Base-by-base conservation (phyloP, 768 basidiomycete genomes). In the Phlebiopsis gigantea region DNA sequence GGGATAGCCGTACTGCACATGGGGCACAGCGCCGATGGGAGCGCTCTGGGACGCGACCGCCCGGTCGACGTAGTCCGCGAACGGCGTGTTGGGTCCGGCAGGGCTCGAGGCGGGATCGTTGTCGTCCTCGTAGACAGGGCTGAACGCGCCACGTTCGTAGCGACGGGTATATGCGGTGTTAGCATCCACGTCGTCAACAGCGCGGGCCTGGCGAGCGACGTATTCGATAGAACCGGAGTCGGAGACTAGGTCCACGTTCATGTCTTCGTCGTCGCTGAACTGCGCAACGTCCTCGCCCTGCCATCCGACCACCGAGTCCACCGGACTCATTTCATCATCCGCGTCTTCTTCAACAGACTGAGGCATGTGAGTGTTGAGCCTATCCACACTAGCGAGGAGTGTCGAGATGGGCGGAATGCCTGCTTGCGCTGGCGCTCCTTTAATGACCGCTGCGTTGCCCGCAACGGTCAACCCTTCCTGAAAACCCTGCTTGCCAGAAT, bases 401-500 rank as follows among this genome's bases (percentile, higher is more conserved):
- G 68, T 66, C 24, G 62, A 77, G 62, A 71, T 72, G 88, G 88
- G 88, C 86, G 87, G 86, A 84, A 84, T 79, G 77, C 85, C 84
- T 83, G 85, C 84, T 81, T 89, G 78, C 81, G 85, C 86, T 84
- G 75, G 85, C 72, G 79, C 68, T 83, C 88, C 88, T 88, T 90
- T 89, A 87, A 87, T 88, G 75, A 82, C 85, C 67, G 79, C 69
- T 75, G 85, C 85, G 88, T 87, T 81, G 69, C 69, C 83, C 85
- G 87, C 84, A 75, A 72, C 75, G 71, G 80, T 77, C 82, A 89
- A 89, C 87, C 87, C 87, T 72, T 70, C 71, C 58, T 70, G 66
- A 88, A 88, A 88, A 87, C 73, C 78, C 84, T 77, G 81, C 62
- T 68, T 69, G 57, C 64, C 60, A 63, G 55, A 61, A 54, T 63